phyloP scores from a whole-genome alignment of 441 rosid species.

The Erodium moschatum region DNA sequence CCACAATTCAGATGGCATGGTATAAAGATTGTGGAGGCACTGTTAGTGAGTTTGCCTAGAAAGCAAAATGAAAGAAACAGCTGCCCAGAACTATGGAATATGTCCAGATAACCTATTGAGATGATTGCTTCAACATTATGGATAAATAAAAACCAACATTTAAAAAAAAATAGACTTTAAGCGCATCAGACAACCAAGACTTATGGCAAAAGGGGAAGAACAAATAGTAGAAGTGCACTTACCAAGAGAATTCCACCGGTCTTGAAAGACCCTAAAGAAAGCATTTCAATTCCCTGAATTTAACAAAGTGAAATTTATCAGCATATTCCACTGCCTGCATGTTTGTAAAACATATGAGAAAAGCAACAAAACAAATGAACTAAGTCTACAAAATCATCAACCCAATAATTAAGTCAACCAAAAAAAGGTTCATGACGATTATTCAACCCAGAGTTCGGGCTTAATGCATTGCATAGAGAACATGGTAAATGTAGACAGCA shows the following conservation, averaged over 20 bases:
- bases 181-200: too few relatives aligned
- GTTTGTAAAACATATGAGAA: neutral
- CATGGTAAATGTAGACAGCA: neutral
- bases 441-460: too few relatives aligned
- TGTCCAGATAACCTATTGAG: neutral
- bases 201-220: too few relatives aligned
- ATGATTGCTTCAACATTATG: neutral
- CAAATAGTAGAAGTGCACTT: neutral
- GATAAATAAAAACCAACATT: neutral
- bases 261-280: neutral
- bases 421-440: neutral
- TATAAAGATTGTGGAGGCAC: neutral
- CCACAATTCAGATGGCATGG: neutral
- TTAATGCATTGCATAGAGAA: neutral
- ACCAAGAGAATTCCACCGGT: neutral
- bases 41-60: neutral
- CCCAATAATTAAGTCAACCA: neutral
- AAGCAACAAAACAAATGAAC: neutral
- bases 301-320: neutral
- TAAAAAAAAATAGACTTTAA: too few relatives aligned
- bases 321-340: neutral
- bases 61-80: neutral
- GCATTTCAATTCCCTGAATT: neutral
- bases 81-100: neutral
- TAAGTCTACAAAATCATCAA: neutral